These are phyloP conservation scores for Apiotrichum brassicae DNA, from an alignment of 1,284 basidiomycete genomes.

Conservation along the genomic window DNA sequence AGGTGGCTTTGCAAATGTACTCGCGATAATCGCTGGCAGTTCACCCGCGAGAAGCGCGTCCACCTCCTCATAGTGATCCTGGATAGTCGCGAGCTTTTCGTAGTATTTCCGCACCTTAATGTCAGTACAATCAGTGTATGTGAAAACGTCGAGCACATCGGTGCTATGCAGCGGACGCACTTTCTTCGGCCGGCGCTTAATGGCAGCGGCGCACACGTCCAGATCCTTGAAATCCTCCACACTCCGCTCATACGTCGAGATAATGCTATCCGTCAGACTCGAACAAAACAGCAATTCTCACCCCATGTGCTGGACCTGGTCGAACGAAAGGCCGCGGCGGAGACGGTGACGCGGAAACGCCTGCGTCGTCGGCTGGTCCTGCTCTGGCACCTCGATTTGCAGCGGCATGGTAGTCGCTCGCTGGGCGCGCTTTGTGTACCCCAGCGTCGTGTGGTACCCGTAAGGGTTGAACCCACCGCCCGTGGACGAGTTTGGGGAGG, in stretches of 20 bases:
- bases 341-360: conserved; percentile 6
- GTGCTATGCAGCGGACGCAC: conserved; percentile 15
- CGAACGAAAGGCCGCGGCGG: conserved; percentile 11
- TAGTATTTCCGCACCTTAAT: conserved; percentile 41
- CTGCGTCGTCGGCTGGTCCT: background rate
- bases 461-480: conserved; percentile 10
- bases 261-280: conserved; percentile 20
- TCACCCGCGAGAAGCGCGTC: conserved; percentile 41
- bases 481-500: too few relatives aligned
- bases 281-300: background rate
- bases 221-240: conserved; percentile 25
- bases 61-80: conserved; percentile 42
- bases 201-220: background rate
- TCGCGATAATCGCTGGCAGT: conserved; percentile 38
- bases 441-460: conserved; percentile 1
- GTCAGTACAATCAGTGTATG: conserved; percentile 1
- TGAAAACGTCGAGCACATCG: background rate
- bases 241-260: conserved; percentile 29
- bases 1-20: conserved; percentile 25
- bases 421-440: conserved; percentile 10
- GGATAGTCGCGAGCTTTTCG: conserved; percentile 29
- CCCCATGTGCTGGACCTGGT: conserved; percentile 9
- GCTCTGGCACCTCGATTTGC: background rate
- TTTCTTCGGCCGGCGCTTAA: conserved; percentile 32
- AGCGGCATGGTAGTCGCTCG: too few relatives aligned